Base-by-base conservation (phyloP, 2,329 filamentous ascomycete species). In the Aspergillus pseudoviridinutans region DNA sequence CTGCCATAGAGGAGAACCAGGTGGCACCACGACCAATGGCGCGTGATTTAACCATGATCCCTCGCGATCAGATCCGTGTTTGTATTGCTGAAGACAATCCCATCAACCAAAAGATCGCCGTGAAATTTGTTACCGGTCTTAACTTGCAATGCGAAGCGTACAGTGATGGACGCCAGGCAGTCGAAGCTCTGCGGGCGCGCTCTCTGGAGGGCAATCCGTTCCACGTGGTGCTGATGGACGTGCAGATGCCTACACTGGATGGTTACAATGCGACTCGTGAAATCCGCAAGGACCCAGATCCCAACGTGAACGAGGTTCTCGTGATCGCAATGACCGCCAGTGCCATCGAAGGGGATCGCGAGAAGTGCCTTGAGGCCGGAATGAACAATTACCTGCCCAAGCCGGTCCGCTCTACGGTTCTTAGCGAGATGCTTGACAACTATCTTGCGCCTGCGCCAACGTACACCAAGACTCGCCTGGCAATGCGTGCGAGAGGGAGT, bases 371-470 rank as follows among this genome's bases (percentile, higher is more conserved):
- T n/a, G 91, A 92, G 51, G 91, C 91, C 1, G 93, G 93, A 49
- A 97, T 97, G 93, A 96, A 97, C 73, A 94, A 97, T 68, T 97
- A 97, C 68, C 84, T 97, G 1, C 92, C 93, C 17, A 97, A 97
- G 72, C 93, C 93, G 1, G 93, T 97, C n/a, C 84, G 92, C 59
- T 91, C 90, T 3, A 89, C 92, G 50, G 87, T 95, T 44, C 79
- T 97, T 54, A 94, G 91, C 75, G 87, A 87, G 68, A 93, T 97
- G 78, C 78, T 97, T 12, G 86, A 89, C 64, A 80, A 82, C 29
- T 89, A 89, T 66, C 79, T 89, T 8, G 76, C 76, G 14, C 83
- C 84, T 50, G 73, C 76, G 9, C 72, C 78, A 1, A 74, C 75
- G 1, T 68, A 70, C 50, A 66, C 68, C 22, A 71, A 62, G 50